Base-by-base conservation (phyloP, 805 yeast species). In the Candida arabinofermentans region DNA sequence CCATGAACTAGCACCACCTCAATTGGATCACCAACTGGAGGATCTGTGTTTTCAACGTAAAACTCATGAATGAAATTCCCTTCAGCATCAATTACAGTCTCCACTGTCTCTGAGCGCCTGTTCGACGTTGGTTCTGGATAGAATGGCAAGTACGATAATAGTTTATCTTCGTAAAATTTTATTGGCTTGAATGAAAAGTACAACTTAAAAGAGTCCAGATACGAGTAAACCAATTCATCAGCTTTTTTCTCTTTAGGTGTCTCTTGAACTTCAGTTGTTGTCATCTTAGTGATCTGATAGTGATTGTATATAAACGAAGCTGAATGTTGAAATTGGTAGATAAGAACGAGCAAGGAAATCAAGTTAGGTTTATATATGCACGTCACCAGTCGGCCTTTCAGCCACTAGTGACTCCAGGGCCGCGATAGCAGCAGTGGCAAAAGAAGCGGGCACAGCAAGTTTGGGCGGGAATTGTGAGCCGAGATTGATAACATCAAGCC, bases 1-100 rank as follows among this genome's bases (percentile, higher is more conserved):
- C 99, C 99, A 62, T 91, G 99, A 2, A 91, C 66, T 45, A 91
- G 61, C 3, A 91, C 88, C 8, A 88, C 63, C 16, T 54, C 54
- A 8, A 48, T 18, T 14, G 55, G 46, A 4, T 49, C 38, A 2
- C 41, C 46, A 34, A 39, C 41, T 1, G 43, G 39, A 2, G 47
- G 42, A 37, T 36, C 75, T 64, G 58, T 69, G 41, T 62, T 62
- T 27, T 58, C 59, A 24, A 90, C 74, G 45, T 66, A 75, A 41
- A 89, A 80, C 61, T 90, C 97, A 65, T 89, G 93, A 42, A 89
- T 80, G 50, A 61, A 74, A 29, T 76, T 65, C 4, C 47, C 58
- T 7, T 47, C 26, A 19, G 67, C 51, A 34, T 77, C 80, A 14
- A 84, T 70, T 17, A 72, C 71, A 2, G 86, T 80, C 49, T 82